These are phyloP conservation scores for Macrophomina tecta DNA, from an alignment of 2,329 filamentous ascomycete genomes.

Conservation along the genomic window DNA sequence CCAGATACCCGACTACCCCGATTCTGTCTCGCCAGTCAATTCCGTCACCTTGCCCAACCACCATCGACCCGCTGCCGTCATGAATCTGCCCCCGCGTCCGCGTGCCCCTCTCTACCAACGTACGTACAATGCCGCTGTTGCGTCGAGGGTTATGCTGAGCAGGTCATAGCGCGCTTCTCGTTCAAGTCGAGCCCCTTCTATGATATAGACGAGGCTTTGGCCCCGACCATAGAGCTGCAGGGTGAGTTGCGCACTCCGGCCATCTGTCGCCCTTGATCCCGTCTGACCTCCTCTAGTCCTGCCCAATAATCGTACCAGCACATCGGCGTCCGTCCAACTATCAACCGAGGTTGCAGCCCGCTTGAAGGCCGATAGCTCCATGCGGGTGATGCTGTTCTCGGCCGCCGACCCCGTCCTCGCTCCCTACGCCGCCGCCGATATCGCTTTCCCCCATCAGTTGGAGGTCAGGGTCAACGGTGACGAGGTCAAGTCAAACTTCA, in stretches of 20 bases:
- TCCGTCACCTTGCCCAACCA: constrained; percentile 32
- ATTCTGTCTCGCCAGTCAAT: constrained; percentile 32
- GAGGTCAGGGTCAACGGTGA: constrained; percentile 89
- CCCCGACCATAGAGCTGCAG: constrained; percentile 71
- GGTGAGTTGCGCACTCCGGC: constrained; percentile 58
- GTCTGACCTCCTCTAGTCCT: constrained; percentile 53
- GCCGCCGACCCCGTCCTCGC: constrained; percentile 60
- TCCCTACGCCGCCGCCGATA: constrained; percentile 59
- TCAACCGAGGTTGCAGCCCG: constrained; percentile 60
- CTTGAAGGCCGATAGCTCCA: constrained; percentile 65
- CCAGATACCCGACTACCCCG: constrained; percentile 31
- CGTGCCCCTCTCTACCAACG: constrained; percentile 17
- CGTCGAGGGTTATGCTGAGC: constrained; percentile 29
- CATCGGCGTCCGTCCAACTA: constrained; percentile 64
- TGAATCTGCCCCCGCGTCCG: constrained; percentile 5
- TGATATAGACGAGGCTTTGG: constrained; percentile 68
- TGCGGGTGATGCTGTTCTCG: constrained; percentile 84
- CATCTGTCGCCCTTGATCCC: neutral
- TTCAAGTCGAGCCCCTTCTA: constrained; percentile 90
- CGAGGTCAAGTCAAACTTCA: constrained; percentile 89
- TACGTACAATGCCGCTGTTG: neutral
- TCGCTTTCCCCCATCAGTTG: constrained; percentile 89
- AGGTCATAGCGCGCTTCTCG: constrained; percentile 49
- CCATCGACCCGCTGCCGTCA: constrained; percentile 32
- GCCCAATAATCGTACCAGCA: constrained; percentile 64